Percentiles rank a stretch among this genome's conserved stretches.
Evolutionary conservation across 176 grass and related monocot species (phyloP).

Genomic region (Cenchrus fungigraminus): DNA sequence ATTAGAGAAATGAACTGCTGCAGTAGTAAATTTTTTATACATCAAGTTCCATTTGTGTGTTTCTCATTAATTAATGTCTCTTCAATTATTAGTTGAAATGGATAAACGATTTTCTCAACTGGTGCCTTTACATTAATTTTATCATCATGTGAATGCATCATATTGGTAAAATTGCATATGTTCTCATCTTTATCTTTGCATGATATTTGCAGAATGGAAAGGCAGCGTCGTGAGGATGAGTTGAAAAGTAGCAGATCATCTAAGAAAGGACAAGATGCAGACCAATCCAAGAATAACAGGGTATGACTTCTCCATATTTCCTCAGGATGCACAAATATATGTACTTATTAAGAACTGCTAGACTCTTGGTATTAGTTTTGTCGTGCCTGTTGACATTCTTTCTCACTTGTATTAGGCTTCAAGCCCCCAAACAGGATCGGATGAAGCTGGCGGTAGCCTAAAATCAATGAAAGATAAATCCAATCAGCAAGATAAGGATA

Average conservation of each 20-base stretch:
- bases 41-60: not conserved
- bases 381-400: conserved; percentile 34
- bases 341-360: not conserved
- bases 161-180: not conserved
- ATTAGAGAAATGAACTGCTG: not conserved
- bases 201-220: conserved; percentile 76
- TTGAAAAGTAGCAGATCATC: conserved; percentile 69
- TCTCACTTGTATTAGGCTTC: conserved; percentile 58
- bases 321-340: conserved; percentile 22
- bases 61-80: not conserved
- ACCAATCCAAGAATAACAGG: conserved; percentile 66
- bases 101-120: conserved; percentile 23
- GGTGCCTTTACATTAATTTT: not conserved
- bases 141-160: conserved; percentile 13
- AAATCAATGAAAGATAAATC: conserved; percentile 88
- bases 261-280: conserved; percentile 84
- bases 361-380: not conserved
- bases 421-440: conserved; percentile 72
- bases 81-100: conserved; percentile 8
- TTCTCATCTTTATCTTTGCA: conserved; percentile 17
- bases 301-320: conserved; percentile 51
- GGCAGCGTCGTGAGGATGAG: conserved; percentile 87
- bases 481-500: conserved; percentile 81
- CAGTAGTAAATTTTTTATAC: not conserved
- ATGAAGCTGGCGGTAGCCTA: conserved; percentile 65